Evolutionary conservation across 139 green algal genomes (phyloP).

Genomic region (Micractinium sp.): DNA sequence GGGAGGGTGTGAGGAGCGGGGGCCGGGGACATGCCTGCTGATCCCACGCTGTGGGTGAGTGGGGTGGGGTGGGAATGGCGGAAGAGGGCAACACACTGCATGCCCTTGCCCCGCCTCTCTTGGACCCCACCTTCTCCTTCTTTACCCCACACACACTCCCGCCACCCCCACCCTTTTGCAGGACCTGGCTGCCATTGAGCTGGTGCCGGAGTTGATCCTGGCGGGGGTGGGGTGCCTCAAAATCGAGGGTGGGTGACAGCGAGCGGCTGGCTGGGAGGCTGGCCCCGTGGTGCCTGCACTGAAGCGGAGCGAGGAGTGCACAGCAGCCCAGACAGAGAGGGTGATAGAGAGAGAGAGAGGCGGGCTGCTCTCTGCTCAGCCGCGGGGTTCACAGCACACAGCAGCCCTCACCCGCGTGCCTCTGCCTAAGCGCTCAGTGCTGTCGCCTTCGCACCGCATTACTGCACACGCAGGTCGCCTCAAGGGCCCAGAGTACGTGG

Average conservation of each 20-base stretch:
- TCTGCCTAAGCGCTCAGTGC: background rate
- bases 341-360: too few species aligned
- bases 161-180: conserved; percentile 9
- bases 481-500: conserved; percentile 90
- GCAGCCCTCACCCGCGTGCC: too few species aligned
- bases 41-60: too few species aligned
- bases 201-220: conserved; percentile 75
- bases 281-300: too few species aligned
- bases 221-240: conserved; percentile 87
- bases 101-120: too few species aligned
- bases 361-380: too few species aligned
- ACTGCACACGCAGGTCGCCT: conserved; percentile 59
- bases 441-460: background rate
- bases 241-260: conserved; percentile 68
- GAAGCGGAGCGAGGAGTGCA: background rate
- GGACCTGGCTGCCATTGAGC: conserved; percentile 66
- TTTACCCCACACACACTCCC: background rate
- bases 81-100: too few species aligned
- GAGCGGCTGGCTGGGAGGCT: too few species aligned
- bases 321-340: background rate
- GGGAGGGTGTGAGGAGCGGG: too few species aligned
- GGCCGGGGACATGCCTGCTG: too few species aligned
- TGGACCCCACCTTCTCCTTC: background rate
- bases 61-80: too few species aligned
- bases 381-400: too few species aligned